Percentiles rank a stretch among this genome's conserved stretches.
Conservation (phyloP, 768 basidiomycete genomes). For the Agaricus subrufescens region DNA sequence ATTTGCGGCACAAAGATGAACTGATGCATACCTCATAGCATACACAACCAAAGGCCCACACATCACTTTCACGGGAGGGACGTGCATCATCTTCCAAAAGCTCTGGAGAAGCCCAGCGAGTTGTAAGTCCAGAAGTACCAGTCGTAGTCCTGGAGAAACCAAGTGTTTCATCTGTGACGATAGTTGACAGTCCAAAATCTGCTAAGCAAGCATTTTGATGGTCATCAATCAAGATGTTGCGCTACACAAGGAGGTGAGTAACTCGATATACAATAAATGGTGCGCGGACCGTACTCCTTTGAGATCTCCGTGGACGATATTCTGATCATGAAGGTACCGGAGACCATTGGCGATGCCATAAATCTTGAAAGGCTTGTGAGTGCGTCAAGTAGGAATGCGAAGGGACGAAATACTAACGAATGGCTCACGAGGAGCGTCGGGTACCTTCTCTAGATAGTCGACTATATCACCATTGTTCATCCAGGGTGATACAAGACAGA, state of each 20-base stretch:
- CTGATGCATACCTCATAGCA: slow-evolving; percentile 8
- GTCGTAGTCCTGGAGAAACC: background rate
- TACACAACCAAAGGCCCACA: slow-evolving; percentile 14
- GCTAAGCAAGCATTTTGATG: slow-evolving; percentile 4
- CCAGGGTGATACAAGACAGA: slow-evolving; percentile 13
- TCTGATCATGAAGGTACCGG: slow-evolving; percentile 9
- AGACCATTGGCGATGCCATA: slow-evolving; percentile 8
- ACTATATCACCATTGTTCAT: slow-evolving; percentile 12
- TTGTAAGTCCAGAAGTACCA: background rate
- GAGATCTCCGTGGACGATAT: slow-evolving; percentile 14
- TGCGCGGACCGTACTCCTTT: slow-evolving; percentile 7
- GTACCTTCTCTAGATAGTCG: slow-evolving; percentile 1
- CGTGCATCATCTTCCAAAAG: slow-evolving; percentile 22
- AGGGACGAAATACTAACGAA: background rate
- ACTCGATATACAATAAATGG: no score
- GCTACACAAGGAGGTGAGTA: background rate
- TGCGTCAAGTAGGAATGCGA: background rate
- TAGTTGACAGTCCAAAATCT: slow-evolving; percentile 9
- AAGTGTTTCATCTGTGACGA: background rate
- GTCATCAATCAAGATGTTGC: slow-evolving; percentile 2
- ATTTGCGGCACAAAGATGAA: no score
- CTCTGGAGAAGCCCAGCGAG: slow-evolving; percentile 16
- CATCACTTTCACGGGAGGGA: slow-evolving; percentile 10
- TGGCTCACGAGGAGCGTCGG: background rate
- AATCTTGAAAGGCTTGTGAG: slow-evolving; percentile 18